phyloP scores from a whole-genome alignment of 805 yeast genomes.

The Lipomyces chichibuensis region DNA sequence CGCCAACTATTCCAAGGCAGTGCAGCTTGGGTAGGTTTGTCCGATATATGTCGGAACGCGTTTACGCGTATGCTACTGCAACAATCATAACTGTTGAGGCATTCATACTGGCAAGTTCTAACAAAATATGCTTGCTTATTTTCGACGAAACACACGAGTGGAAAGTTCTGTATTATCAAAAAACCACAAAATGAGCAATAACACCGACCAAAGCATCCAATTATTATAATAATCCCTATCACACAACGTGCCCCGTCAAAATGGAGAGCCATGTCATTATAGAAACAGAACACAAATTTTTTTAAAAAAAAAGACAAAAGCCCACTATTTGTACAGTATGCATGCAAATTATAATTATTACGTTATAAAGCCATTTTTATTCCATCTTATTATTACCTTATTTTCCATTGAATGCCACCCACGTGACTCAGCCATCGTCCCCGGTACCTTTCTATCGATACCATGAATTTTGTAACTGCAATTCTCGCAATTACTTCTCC shows the following conservation, averaged over 20 bases:
- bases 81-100: too few species aligned
- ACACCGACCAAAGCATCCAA: background rate
- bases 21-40: too few species aligned
- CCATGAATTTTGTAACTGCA: background rate
- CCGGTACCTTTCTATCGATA: background rate
- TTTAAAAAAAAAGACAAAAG: background rate
- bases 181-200: background rate
- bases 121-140: too few species aligned
- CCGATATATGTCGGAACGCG: too few species aligned
- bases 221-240: background rate
- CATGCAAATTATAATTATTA: background rate
- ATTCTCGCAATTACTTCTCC: constrained; percentile 6
- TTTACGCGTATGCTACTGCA: too few species aligned
- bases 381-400: too few species aligned
- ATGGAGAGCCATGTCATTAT: background rate
- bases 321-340: constrained; percentile 1
- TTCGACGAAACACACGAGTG: too few species aligned
- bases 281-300: background rate
- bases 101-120: too few species aligned
- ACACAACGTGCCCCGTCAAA: background rate
- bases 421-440: background rate
- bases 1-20: too few species aligned
- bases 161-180: background rate
- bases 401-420: too few species aligned
- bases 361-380: background rate